phyloP scores from a whole-genome alignment of 2,329 filamentous ascomycete species.

The Cordyceps farinosa region DNA sequence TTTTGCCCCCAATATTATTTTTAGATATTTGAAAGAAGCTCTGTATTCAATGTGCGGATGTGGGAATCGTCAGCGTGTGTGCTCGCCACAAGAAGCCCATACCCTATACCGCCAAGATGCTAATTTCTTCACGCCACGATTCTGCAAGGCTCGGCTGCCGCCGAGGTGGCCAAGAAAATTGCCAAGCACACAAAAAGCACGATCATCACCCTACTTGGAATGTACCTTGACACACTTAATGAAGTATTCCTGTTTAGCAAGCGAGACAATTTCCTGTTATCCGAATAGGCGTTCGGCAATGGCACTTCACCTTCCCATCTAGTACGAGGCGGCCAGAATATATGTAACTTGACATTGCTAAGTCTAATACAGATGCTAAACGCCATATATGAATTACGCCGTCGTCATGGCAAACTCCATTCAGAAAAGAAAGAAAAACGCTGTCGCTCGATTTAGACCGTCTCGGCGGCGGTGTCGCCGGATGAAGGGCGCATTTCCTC shows the following conservation, averaged over 20 bases:
- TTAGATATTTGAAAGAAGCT: too few species aligned
- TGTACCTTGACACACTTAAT: neutral
- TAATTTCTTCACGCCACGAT: too few species aligned
- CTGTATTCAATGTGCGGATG: too few species aligned
- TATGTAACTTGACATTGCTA: neutral
- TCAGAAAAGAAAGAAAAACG: neutral
- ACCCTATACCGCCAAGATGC: too few species aligned
- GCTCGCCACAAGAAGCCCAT: too few species aligned
- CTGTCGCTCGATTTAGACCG: neutral
- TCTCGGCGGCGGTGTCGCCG: constrained; percentile 2
- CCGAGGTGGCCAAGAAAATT: neutral
- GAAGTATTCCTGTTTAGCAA: neutral
- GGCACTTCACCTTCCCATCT: neutral
- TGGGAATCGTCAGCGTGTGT: too few species aligned
- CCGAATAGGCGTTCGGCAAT: neutral
- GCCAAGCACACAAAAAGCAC: neutral
- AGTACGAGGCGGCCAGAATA: neutral
- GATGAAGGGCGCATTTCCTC: constrained; percentile 12
- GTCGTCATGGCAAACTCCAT: constrained; percentile 2
- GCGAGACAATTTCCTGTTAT: neutral
- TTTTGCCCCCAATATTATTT: too few species aligned
- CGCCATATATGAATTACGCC: constrained; percentile 1
- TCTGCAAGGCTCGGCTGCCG: too few species aligned
- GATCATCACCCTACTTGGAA: neutral
- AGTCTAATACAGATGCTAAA: constrained; percentile 2